Percentiles rank a stretch among this genome's conserved stretches.
These are phyloP conservation scores for Colletotrichum lupini DNA, from an alignment of 2,329 filamentous ascomycete genomes.

Conservation along the genomic window DNA sequence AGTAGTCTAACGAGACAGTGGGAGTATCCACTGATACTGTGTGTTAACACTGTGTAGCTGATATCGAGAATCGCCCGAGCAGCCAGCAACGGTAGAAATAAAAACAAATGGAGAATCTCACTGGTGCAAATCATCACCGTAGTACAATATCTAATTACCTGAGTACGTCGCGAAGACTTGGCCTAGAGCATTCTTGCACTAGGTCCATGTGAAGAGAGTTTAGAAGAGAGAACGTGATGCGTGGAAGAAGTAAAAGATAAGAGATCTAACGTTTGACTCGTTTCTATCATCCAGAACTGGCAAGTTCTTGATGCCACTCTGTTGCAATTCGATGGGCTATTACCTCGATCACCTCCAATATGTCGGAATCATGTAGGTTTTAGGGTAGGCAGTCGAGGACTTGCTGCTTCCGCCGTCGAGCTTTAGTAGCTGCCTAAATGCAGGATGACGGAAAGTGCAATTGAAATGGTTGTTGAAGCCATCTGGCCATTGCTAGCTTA, in stretches of 20 bases:
- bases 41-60: too few relatives aligned
- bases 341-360: not conserved
- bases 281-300: too few relatives aligned
- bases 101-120: not conserved
- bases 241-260: constrained; percentile 16
- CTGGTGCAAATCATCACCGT: not conserved
- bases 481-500: not conserved
- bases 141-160: not conserved
- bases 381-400: not conserved
- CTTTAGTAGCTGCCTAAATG: not conserved
- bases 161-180: not conserved
- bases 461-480: not conserved
- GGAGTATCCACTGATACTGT: too few relatives aligned
- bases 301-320: not conserved
- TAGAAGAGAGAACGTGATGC: constrained; percentile 5
- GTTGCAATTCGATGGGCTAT: not conserved
- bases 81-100: too few relatives aligned
- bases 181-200: not conserved
- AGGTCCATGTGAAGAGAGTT: constrained; percentile 6
- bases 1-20: too few relatives aligned
- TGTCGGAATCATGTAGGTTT: not conserved
- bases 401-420: not conserved
- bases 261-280: not conserved
- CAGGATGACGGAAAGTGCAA: not conserved
- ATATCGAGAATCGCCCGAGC: too few relatives aligned